A percentile compares a stretch with the other conserved stretches of the same genome.
Conservation (phyloP, 2,329 filamentous ascomycete species). For the Colletotrichum spinosum region DNA sequence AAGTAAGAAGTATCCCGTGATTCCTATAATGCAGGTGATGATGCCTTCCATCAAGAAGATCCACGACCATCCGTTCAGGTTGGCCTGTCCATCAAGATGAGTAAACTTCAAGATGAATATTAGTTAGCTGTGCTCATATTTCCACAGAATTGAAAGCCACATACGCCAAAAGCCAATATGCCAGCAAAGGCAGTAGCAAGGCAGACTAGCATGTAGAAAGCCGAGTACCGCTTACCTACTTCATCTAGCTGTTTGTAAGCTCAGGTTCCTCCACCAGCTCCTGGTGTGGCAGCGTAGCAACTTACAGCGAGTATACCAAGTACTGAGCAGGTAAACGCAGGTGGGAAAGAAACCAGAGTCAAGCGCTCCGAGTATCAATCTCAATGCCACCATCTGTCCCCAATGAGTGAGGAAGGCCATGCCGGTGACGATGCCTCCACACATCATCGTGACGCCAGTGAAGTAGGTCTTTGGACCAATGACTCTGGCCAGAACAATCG, state of each 20-base stretch:
- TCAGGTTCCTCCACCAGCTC: not conserved
- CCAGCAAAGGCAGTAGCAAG: conserved; percentile 42
- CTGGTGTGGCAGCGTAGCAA: not conserved
- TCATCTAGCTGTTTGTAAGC: conserved; percentile 51
- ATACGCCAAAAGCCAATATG: conserved; percentile 41
- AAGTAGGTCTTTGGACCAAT: conserved; percentile 41
- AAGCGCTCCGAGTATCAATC: conserved; percentile 39
- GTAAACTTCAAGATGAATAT: not conserved
- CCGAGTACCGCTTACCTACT: conserved; percentile 66
- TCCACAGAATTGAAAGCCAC: conserved; percentile 24
- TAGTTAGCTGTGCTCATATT: conserved; percentile 34
- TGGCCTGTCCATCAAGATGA: conserved; percentile 66
- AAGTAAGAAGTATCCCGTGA: conserved; percentile 69
- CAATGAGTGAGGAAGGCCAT: conserved; percentile 41
- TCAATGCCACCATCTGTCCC: conserved; percentile 34
- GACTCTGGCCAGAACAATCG: conserved; percentile 38
- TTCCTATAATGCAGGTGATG: conserved; percentile 51
- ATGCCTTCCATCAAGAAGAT: conserved; percentile 76
- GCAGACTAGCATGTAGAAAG: conserved; percentile 44
- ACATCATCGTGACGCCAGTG: conserved; percentile 38
- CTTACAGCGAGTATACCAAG: conserved; percentile 72
- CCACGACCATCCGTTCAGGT: conserved; percentile 67
- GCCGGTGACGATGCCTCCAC: conserved; percentile 41
- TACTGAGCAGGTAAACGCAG: conserved; percentile 67
- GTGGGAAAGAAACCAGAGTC: conserved; percentile 61